phyloP scores from a whole-genome alignment of 1,139 yeast species.

The Geotrichum cucujoidarum region DNA sequence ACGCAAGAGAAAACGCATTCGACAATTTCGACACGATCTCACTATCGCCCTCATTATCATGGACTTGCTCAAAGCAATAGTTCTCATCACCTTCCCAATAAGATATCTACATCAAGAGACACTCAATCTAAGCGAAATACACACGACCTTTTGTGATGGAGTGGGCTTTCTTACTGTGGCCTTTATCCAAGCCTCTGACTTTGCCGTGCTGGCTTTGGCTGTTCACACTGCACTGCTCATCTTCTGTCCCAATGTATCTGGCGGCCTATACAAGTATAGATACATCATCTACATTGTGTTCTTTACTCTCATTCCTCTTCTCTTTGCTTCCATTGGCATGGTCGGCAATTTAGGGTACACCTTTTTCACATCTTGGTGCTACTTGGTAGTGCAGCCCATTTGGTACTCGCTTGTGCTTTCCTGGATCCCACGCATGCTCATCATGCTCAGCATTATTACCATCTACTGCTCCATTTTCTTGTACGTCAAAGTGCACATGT shows the following conservation, averaged over 20 bases:
- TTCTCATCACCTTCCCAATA: slow-evolving; percentile 62
- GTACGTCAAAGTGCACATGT: slow-evolving; percentile 44
- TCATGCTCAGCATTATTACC: slow-evolving; percentile 54
- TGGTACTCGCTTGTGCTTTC: slow-evolving; percentile 71
- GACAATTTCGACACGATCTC: slow-evolving; percentile 65
- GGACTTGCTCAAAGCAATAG: slow-evolving; percentile 66
- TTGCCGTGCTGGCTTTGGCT: slow-evolving; percentile 75
- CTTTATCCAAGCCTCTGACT: slow-evolving; percentile 45
- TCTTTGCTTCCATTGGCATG: slow-evolving; percentile 69
- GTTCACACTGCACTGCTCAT: slow-evolving; percentile 69
- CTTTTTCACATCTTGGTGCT: slow-evolving; percentile 63
- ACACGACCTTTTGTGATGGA: slow-evolving; percentile 49
- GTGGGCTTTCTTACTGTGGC: slow-evolving; percentile 76
- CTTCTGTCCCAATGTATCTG: slow-evolving; percentile 35
- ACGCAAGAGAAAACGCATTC: slow-evolving; percentile 9
- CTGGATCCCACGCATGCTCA: slow-evolving; percentile 74
- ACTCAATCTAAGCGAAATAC: neutral
- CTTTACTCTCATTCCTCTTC: slow-evolving; percentile 55
- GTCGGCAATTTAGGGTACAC: slow-evolving; percentile 36
- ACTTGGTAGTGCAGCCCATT: slow-evolving; percentile 60
- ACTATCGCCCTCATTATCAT: slow-evolving; percentile 62
- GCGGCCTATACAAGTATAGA: slow-evolving; percentile 56
- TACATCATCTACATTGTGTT: slow-evolving; percentile 46
- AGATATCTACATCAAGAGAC: slow-evolving; percentile 42
- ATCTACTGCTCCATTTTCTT: slow-evolving; percentile 66